A percentile compares a stretch with the other conserved stretches of the same genome.
Conservation (phyloP, 441 rosid species). For the Francoa sonchifolia region DNA sequence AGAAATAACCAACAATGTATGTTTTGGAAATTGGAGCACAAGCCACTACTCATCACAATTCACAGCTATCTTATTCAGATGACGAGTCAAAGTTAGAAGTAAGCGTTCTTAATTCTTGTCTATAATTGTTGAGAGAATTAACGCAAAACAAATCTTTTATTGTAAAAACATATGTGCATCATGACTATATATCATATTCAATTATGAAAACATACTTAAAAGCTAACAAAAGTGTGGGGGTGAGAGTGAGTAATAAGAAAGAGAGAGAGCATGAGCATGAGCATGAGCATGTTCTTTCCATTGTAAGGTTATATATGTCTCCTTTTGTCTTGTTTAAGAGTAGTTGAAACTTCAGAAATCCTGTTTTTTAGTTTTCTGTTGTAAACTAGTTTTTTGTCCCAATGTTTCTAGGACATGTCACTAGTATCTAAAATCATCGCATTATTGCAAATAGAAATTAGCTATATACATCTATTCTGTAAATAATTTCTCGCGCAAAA, state of each 20-base stretch:
- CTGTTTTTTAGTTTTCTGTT: background rate
- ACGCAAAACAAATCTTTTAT: background rate
- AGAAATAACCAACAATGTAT: too few species aligned
- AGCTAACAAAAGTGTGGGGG: conserved; percentile 51
- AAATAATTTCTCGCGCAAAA: too few species aligned
- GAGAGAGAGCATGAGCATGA: too few species aligned
- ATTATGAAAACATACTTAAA: conserved; percentile 72
- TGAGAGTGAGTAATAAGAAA: conserved; percentile 4
- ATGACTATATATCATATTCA: conserved; percentile 23
- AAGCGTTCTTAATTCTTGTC: background rate
- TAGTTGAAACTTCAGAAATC: background rate
- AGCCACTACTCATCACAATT: too few species aligned
- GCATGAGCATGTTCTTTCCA: conserved; percentile 10
- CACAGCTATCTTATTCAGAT: too few species aligned
- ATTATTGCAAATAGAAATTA: too few species aligned
- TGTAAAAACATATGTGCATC: conserved; percentile 14
- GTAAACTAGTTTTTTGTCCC: too few species aligned
- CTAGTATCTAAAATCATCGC: too few species aligned
- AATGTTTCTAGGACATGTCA: too few species aligned
- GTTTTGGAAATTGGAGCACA: too few species aligned
- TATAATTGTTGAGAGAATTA: background rate
- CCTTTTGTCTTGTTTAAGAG: conserved; percentile 9
- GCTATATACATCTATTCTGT: too few species aligned
- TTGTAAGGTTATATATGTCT: conserved; percentile 17
- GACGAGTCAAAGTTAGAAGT: too few species aligned